Evolutionary conservation across 1,284 basidiomycete genomes (phyloP).

Genomic region (Rhodotorula sp.): DNA sequence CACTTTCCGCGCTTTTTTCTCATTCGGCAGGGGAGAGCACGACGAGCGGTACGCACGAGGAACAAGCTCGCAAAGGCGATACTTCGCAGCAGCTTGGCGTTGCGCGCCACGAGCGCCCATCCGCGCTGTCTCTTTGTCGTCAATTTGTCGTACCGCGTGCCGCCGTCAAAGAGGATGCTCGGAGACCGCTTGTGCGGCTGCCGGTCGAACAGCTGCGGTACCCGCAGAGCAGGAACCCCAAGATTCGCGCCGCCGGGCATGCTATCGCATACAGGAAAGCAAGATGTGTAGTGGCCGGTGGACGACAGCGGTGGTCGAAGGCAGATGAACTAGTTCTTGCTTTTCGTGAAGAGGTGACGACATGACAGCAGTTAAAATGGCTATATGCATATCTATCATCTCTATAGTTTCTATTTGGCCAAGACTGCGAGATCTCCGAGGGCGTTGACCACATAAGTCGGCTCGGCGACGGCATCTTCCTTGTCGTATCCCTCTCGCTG

Average conservation of each 20-base stretch:
- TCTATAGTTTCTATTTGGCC: constrained; percentile 1
- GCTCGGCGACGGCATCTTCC: constrained; percentile 29
- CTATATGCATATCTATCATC: not conserved
- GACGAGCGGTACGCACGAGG: not conserved
- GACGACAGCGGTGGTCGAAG: no score
- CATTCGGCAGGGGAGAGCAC: not conserved
- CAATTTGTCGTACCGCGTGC: constrained; percentile 10
- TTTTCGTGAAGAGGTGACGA: no score
- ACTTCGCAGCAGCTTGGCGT: not conserved
- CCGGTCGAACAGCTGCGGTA: constrained; percentile 2
- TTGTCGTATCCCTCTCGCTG: constrained; percentile 26
- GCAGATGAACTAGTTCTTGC: no score
- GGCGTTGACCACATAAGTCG: constrained; percentile 31
- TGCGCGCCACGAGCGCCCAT: not conserved
- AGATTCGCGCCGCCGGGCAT: constrained; percentile 11
- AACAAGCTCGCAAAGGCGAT: not conserved
- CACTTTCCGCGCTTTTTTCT: not conserved
- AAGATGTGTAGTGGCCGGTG: not conserved
- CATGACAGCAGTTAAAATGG: not conserved
- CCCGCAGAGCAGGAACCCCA: not conserved
- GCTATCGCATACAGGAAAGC: constrained; percentile 4
- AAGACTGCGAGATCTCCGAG: constrained; percentile 27
- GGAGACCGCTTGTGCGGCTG: constrained; percentile 12
- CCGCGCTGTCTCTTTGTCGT: not conserved
- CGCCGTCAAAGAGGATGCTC: constrained; percentile 14